Conservation (phyloP, 257 asterid species). For the Phtheirospermum japonicum region DNA sequence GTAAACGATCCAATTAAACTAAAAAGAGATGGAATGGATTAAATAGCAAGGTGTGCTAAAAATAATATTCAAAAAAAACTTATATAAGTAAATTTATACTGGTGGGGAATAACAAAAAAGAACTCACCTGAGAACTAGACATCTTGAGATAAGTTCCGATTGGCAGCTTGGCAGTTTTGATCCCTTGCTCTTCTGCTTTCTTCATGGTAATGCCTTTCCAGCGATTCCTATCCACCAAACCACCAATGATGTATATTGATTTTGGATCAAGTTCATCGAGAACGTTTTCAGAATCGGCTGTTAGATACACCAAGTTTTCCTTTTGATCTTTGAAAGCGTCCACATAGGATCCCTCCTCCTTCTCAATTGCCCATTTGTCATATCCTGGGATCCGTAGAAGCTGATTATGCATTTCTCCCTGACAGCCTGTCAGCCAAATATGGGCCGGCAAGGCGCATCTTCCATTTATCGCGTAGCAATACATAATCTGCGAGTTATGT, state of each 20-base stretch:
- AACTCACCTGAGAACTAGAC: constrained; percentile 92
- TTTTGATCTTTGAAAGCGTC: constrained; percentile 66
- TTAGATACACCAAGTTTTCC: constrained; percentile 83
- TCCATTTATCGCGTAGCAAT: constrained; percentile 85
- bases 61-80: no score
- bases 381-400: constrained; percentile 75
- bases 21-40: no score
- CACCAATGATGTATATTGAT: constrained; percentile 82
- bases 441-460: constrained; percentile 73
- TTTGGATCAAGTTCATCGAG: constrained; percentile 79
- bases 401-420: constrained; percentile 76
- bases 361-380: constrained; percentile 87
- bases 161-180: constrained; percentile 91
- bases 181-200: constrained; percentile 87
- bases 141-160: constrained; percentile 81
- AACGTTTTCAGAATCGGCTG: constrained; percentile 81
- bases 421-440: constrained; percentile 90
- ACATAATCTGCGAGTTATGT: constrained; percentile 67
- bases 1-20: no score
- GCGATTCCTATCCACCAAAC: constrained; percentile 94
- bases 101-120: not conserved
- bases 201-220: constrained; percentile 94
- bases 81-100: not conserved
- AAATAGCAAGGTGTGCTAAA: no score
- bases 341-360: constrained; percentile 62